Percentiles rank a stretch among this genome's conserved stretches.
Evolutionary conservation across 2,329 filamentous ascomycete species (phyloP).

Genomic region (Penicillium sp.): DNA sequence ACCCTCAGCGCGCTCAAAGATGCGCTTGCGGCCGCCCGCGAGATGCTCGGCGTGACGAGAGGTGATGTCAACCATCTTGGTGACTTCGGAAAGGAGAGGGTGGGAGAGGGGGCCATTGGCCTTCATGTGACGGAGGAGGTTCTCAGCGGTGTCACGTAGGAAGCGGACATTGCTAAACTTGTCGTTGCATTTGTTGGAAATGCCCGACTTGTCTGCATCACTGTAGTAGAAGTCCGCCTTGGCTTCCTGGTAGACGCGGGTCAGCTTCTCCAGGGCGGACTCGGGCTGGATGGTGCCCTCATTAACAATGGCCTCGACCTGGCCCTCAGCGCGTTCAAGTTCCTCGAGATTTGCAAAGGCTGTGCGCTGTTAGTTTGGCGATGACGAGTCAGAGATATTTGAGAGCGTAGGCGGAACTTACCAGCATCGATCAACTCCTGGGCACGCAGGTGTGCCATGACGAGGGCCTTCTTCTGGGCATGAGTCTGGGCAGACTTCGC

Average conservation of each 20-base stretch:
- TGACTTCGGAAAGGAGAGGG: slow-evolving; percentile 34
- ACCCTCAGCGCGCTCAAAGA: slow-evolving; percentile 33
- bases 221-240: slow-evolving; percentile 38
- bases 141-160: slow-evolving; percentile 48
- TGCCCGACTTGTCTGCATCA: slow-evolving; percentile 21
- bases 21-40: slow-evolving; percentile 41
- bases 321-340: background rate
- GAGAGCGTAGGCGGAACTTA: slow-evolving; percentile 1
- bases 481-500: slow-evolving; percentile 20
- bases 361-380: background rate
- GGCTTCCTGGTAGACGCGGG: slow-evolving; percentile 38
- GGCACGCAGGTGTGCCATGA: slow-evolving; percentile 31
- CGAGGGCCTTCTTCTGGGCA: slow-evolving; percentile 23
- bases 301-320: background rate
- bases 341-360: background rate
- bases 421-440: slow-evolving; percentile 26
- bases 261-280: slow-evolving; percentile 18
- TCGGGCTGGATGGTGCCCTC: background rate
- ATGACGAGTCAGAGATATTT: background rate
- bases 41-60: slow-evolving; percentile 38
- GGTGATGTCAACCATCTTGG: slow-evolving; percentile 35
- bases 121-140: slow-evolving; percentile 38
- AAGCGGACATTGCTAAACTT: slow-evolving; percentile 35
- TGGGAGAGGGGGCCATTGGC: slow-evolving; percentile 27
- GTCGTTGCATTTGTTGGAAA: slow-evolving; percentile 26